These are phyloP conservation scores for Epichloe coenophiala DNA, from an alignment of 2,329 filamentous ascomycete species.

Conservation along the genomic window DNA sequence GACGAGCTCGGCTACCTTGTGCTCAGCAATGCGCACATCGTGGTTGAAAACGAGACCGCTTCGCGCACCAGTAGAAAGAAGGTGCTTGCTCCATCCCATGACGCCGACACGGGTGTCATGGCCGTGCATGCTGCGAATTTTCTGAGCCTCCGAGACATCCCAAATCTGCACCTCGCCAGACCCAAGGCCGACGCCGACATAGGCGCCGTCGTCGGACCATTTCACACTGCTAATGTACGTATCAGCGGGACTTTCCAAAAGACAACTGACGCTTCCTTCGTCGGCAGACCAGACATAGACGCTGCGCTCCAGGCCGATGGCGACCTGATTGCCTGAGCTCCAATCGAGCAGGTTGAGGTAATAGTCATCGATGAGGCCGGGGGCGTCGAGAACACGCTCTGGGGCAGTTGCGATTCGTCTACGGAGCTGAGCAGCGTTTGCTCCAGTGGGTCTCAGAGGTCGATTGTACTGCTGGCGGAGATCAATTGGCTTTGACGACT, in stretches of 20 bases:
- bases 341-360: slow-evolving; percentile 98
- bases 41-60: slow-evolving; percentile 97
- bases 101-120: slow-evolving; percentile 94
- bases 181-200: slow-evolving; percentile 88
- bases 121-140: slow-evolving; percentile 96
- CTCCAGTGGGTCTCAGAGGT: slow-evolving; percentile 65
- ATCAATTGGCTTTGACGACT: slow-evolving; percentile 96
- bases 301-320: slow-evolving; percentile 89
- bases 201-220: slow-evolving; percentile 95
- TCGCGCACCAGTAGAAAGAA: slow-evolving; percentile 86
- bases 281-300: slow-evolving; percentile 99
- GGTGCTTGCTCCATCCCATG: slow-evolving; percentile 99
- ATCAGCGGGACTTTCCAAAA: slow-evolving; percentile 77
- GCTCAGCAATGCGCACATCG: slow-evolving; percentile 91
- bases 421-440: slow-evolving; percentile 71
- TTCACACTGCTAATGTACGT: slow-evolving; percentile 98
- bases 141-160: slow-evolving; percentile 89
- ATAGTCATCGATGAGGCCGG: slow-evolving; percentile 94
- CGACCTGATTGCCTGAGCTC: slow-evolving; percentile 95
- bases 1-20: slow-evolving; percentile 95
- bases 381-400: slow-evolving; percentile 90
- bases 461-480: slow-evolving; percentile 96
- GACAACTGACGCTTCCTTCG: slow-evolving; percentile 73
- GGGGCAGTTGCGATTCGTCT: slow-evolving; percentile 88
- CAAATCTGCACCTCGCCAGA: slow-evolving; percentile 98